Evolutionary conservation across 1,139 yeast species (phyloP).

Genomic region (Pichia sp.): DNA sequence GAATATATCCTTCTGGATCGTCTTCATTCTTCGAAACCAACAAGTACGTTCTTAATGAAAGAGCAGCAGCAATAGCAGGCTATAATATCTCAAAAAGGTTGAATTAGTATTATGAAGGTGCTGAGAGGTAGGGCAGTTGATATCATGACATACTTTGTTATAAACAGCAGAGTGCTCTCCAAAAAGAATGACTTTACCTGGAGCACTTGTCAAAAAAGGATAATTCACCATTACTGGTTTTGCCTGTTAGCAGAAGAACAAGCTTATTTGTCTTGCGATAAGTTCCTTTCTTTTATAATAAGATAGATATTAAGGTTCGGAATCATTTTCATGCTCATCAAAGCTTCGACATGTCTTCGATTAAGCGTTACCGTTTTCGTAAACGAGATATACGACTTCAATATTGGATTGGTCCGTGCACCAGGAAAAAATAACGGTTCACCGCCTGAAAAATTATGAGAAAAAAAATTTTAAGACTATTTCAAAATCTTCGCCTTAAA

Average conservation of each 20-base stretch:
- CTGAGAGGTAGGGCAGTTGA: not conserved
- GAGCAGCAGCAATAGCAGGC: constrained; percentile 90
- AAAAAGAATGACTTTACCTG: constrained; percentile 92
- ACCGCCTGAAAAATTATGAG: constrained; percentile 10
- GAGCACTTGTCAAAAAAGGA: constrained; percentile 83
- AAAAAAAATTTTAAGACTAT: constrained; percentile 4
- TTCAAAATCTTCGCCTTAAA: not conserved
- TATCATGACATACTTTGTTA: constrained; percentile 49
- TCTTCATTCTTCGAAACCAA: constrained; percentile 45
- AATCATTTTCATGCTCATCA: not conserved
- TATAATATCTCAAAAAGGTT: constrained; percentile 13
- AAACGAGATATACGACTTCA: not conserved
- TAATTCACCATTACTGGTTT: constrained; percentile 18
- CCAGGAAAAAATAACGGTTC: not conserved
- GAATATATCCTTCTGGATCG: constrained; percentile 39
- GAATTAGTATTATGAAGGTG: constrained; percentile 10
- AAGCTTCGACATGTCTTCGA: not conserved
- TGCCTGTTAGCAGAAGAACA: not conserved
- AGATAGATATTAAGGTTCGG: too few species aligned
- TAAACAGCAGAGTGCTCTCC: constrained; percentile 98
- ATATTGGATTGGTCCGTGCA: constrained; percentile 1
- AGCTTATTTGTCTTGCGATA: not conserved
- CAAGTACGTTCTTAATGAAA: constrained; percentile 75
- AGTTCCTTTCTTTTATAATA: too few species aligned
- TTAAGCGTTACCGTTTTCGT: not conserved